Base-by-base conservation (phyloP, 805 yeast genomes). In the Ogataea wickerhamii region DNA sequence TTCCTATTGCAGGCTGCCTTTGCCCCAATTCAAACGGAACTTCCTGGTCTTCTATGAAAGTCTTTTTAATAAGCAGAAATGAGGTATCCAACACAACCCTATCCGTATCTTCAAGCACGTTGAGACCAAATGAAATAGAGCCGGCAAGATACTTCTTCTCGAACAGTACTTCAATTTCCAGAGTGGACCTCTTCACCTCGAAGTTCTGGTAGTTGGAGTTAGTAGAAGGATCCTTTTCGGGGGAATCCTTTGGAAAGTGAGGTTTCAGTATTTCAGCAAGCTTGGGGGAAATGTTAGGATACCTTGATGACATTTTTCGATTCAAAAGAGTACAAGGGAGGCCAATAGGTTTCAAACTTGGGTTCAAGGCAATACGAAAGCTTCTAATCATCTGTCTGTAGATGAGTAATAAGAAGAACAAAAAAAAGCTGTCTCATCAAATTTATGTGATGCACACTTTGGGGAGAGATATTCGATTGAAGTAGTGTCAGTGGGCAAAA, bases 211-310 rank as follows among this genome's bases (percentile, higher is more conserved):
- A 88, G 58, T 82, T 84, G 28, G 95, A 87, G 32, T 80, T 67
- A 3, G 96, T 85, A 2, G 94, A 82, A 18, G 83, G 82, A 59
- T 88, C 96, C 8, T 55, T 40, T 49, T 79, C 86, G 3, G 87
- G 76, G 1, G 73, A 68, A 5, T 43, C 34, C 6, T 37, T 40
- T 1, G 76, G 76, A 20, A 63, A 51, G 41, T 60, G 62, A 12
- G 60, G 48, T 3, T 41, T 40, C 25, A 64, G 22, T 10, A 64
- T 48, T 12, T 48, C 35, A 12, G 47, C 36, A 13, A 60, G 28
- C 16, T 53, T 48, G 3, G 54, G 33, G 3, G 61, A 56, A 11
- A 58, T 35, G 28, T 60, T 43, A 1, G 62, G 60, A 24, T 59
- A 59, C 12, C 30, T 21, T 14, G 47, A 30, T 7, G 49, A 28